Evolutionary conservation across 345 rosid species (phyloP).

Genomic region (Murraya paniculata): DNA sequence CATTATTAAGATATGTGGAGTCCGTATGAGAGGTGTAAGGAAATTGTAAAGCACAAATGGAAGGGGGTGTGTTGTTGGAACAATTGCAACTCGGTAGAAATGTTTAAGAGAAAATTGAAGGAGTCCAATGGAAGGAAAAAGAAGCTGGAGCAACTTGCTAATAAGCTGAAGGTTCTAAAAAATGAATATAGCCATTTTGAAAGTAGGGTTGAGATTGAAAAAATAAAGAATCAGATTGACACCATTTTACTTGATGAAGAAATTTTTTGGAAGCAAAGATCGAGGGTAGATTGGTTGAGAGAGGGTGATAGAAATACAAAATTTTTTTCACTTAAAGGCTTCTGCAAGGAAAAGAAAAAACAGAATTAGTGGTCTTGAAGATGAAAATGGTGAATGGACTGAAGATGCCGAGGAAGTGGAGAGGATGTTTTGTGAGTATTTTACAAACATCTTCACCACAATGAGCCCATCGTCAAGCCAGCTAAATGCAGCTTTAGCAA

Average conservation of each 20-base stretch:
- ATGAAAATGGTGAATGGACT: neutral
- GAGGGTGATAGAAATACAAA: too few species aligned
- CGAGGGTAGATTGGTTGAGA: too few species aligned
- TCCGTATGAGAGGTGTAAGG: neutral
- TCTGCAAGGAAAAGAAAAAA: too few species aligned
- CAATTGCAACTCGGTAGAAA: too few species aligned
- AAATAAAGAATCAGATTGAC: too few species aligned
- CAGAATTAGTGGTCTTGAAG: neutral
- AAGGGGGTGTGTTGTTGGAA: too few species aligned
- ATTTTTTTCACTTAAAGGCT: rapidly evolving
- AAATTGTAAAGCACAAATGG: too few species aligned
- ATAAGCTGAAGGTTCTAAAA: too few species aligned
- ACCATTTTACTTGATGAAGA: rapidly evolving
- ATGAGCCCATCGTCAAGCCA: neutral
- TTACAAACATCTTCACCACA: neutral
- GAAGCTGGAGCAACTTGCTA: neutral
- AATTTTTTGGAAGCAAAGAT: too few species aligned
- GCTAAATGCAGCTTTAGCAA: neutral
- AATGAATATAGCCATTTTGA: too few species aligned
- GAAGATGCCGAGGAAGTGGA: neutral
- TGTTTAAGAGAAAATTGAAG: neutral
- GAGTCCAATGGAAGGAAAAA: neutral
- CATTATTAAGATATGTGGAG: too few species aligned
- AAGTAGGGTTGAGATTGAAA: neutral
- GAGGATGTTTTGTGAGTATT: neutral